Evolutionary conservation across 2,329 filamentous ascomycete species (phyloP).

Genomic region (Phyllosticta capitalensis): DNA sequence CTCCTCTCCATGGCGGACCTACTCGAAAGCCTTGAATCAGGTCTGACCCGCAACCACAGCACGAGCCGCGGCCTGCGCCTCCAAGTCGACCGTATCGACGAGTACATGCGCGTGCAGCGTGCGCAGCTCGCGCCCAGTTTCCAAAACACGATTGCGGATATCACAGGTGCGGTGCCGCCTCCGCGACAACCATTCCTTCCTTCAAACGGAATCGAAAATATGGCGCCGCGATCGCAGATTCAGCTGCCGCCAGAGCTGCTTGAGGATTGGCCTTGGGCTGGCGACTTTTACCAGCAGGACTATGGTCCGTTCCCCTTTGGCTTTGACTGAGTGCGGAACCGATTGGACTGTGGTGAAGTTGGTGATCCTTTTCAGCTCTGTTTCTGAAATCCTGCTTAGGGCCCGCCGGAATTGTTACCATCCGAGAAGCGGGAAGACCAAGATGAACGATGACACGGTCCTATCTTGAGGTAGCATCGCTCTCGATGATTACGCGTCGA

Average conservation of each 20-base stretch:
- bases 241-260: conserved; percentile 33
- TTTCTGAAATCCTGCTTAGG: too few species aligned
- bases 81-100: conserved; percentile 37
- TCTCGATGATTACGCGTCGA: background rate
- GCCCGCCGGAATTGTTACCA: background rate
- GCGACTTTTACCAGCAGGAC: conserved; percentile 6
- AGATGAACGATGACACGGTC: background rate
- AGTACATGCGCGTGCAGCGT: conserved; percentile 27
- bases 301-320: conserved; percentile 5
- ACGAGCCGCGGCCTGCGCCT: conserved; percentile 31
- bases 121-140: conserved; percentile 15
- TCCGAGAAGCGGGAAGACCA: background rate
- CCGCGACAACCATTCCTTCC: background rate
- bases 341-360: background rate
- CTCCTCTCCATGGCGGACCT: conserved; percentile 36
- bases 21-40: conserved; percentile 35
- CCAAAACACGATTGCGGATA: conserved; percentile 12
- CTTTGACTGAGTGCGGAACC: background rate
- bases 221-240: conserved; percentile 18
- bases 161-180: conserved; percentile 2
- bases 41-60: conserved; percentile 30
- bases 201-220: background rate
- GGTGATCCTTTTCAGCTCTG: background rate
- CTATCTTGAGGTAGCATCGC: background rate
- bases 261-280: conserved; percentile 33